phyloP scores from a whole-genome alignment of 331 rosid species.

The Saraca asoca region DNA sequence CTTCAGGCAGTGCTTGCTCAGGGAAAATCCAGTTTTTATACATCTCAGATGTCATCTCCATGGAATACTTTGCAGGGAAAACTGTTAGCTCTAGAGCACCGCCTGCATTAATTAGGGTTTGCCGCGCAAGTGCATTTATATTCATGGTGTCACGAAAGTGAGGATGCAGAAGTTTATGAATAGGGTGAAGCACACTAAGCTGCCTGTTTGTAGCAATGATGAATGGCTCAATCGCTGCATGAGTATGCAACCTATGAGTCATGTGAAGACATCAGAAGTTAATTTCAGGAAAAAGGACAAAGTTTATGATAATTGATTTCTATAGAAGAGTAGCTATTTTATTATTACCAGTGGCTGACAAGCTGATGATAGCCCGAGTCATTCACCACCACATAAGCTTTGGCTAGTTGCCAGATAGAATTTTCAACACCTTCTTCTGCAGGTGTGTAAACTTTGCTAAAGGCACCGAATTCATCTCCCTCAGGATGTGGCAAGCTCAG shows the following conservation, averaged over 20 bases:
- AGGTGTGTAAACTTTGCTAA: slow-evolving; percentile 55
- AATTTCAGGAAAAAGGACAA: background rate
- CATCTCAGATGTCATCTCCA: slow-evolving; percentile 67
- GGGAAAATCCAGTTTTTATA: slow-evolving; percentile 76
- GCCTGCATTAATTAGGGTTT: slow-evolving; percentile 65
- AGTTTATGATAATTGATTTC: background rate
- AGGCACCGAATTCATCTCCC: slow-evolving; percentile 52
- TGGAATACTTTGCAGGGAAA: slow-evolving; percentile 62
- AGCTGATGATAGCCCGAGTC: slow-evolving; percentile 80
- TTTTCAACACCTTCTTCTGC: slow-evolving; percentile 56
- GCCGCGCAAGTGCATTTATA: slow-evolving; percentile 72
- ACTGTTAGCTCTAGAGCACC: slow-evolving; percentile 68
- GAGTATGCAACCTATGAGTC: slow-evolving; percentile 64
- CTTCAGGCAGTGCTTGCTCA: slow-evolving; percentile 76
- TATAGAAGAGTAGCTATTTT: too few relatives aligned
- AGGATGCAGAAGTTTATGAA: slow-evolving; percentile 70
- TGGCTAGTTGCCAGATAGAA: slow-evolving; percentile 76
- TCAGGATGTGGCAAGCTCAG: slow-evolving; percentile 67
- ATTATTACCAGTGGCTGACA: slow-evolving; percentile 86
- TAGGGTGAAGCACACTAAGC: slow-evolving; percentile 77
- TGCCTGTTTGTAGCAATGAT: slow-evolving; percentile 79
- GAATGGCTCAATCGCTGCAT: slow-evolving; percentile 79
- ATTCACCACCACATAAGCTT: slow-evolving; percentile 71
- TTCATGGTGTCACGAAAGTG: slow-evolving; percentile 86
- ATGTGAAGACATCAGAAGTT: background rate